phyloP scores from a whole-genome alignment of 345 rosid genomes.

The Sonneratia caseolaris region DNA sequence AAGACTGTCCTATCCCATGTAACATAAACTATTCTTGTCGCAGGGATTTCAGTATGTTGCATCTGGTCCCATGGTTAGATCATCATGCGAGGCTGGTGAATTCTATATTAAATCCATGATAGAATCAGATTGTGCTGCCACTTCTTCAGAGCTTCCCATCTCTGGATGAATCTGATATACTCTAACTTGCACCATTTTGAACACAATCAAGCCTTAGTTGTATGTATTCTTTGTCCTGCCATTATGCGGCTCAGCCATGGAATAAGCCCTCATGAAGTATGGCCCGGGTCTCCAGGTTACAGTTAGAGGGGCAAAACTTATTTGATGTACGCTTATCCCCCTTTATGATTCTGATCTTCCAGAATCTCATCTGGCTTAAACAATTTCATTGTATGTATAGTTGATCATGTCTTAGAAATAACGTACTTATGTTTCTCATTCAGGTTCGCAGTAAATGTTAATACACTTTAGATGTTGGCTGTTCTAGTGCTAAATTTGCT shows the following conservation, averaged over 20 bases:
- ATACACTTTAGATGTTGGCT: background rate
- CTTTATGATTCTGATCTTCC: background rate
- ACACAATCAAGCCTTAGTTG: background rate
- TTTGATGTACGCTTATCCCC: background rate
- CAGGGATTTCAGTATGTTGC: constrained; percentile 96
- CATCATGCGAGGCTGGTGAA: constrained; percentile 98
- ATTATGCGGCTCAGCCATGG: background rate
- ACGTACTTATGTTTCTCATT: background rate
- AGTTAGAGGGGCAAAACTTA: background rate
- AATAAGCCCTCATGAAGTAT: background rate
- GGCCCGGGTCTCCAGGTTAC: background rate
- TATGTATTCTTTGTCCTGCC: background rate
- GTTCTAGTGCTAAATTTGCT: background rate
- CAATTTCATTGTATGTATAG: background rate
- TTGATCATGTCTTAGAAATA: background rate
- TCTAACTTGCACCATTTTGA: background rate
- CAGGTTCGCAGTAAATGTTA: background rate
- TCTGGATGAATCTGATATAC: constrained; percentile 6
- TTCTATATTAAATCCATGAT: constrained; percentile 97
- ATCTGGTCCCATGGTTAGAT: constrained; percentile 98
- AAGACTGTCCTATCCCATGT: too few species aligned
- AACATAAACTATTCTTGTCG: too few species aligned
- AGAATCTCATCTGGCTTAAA: background rate
- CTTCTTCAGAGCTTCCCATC: constrained; percentile 24
- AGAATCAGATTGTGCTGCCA: constrained; percentile 68